These are phyloP conservation scores for Cymbidium sinense DNA, from an alignment of 106 monocot species.

Conservation along the genomic window DNA sequence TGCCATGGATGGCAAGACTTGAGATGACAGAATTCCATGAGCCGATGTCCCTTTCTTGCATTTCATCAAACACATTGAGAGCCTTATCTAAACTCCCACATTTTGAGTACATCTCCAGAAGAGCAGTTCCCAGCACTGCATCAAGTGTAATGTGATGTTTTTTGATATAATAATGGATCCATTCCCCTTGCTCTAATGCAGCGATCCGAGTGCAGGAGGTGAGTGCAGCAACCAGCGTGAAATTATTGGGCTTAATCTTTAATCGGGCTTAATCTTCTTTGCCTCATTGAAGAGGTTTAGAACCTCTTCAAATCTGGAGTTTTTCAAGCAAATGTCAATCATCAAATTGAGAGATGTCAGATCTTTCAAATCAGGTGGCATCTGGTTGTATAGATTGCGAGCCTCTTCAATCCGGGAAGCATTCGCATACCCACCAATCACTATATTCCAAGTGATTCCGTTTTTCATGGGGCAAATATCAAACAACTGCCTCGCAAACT, in stretches of 20 bases:
- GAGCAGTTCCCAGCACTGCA: conserved; percentile 6
- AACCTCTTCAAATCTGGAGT: not conserved
- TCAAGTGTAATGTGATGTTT: not conserved
- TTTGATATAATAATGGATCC: conserved; percentile 6
- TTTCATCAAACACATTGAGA: not conserved
- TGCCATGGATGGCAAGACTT: conserved; percentile 8
- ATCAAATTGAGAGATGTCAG: conserved; percentile 7
- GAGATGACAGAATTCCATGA: conserved; percentile 12
- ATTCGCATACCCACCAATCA: conserved; percentile 8
- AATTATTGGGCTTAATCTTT: conserved; percentile 4
- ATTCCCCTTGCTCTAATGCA: conserved; percentile 13
- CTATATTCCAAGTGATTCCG: conserved; percentile 16
- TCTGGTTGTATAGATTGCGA: not conserved
- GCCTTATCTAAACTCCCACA: conserved; percentile 7
- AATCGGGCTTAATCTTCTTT: too few relatives aligned
- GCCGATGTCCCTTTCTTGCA: conserved; percentile 1
- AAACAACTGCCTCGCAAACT: conserved; percentile 11
- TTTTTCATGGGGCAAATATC: not conserved
- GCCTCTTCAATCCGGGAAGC: conserved; percentile 3
- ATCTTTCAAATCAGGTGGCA: conserved; percentile 10
- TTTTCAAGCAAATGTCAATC: not conserved
- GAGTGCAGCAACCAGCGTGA: not conserved
- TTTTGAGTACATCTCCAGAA: conserved; percentile 14
- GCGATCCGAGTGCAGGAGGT: conserved; percentile 2
- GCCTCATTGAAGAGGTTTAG: conserved; percentile 5